Base-by-base conservation (phyloP, 2,329 filamentous ascomycete species). In the Sphaceloma murrayae region DNA sequence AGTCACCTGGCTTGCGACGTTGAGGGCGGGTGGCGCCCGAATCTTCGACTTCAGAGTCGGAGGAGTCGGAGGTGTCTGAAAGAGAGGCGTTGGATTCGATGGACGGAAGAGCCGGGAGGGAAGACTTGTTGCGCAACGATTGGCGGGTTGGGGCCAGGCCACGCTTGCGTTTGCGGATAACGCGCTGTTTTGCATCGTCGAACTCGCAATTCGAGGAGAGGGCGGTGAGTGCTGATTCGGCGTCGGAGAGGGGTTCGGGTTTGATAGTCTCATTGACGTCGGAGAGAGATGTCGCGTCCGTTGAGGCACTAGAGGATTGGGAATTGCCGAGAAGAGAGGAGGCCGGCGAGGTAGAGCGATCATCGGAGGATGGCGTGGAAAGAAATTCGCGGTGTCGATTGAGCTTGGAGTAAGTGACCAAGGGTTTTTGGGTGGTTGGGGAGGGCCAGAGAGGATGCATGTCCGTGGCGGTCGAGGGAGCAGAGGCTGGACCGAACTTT, bases 1-100 rank as follows among this genome's bases (percentile, higher is more conserved):
- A 96, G 62, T 74, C 62, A 54, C 71, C 58, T 47, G 69, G 67
- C 54, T 55, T 54, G 52, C 65, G 51, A 43, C 66, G 18, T 40
- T 59, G 43, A 53, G 64, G 47, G 31, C 14, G 7, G 24, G 13
- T 19, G 14, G 40, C 17, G 4, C 16, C 14, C 14, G 36, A 11
- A 10, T 48, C 47, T 18, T 56, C 49, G 7, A 46, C 44, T 14
- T 48, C 44, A 4, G 45, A 46, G 8, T 52, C 49, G n/a, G 29
- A 34, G 14, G 42, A 7, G 42, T 34, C 42, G 7, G 19, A 34
- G 7, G 14, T 10, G 42, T 13, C 31, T 7, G n/a, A 19, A 8
- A 27, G 13, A 14, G 42, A 34, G 34, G 39, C 33, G 39, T 31
- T 46, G 17, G 34, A 39, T 21, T 61, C 56, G 47, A 59, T 59